Evolutionary conservation across 169 alveolate species (phyloP), one percentile per base, ranked within the genome.

Genomic region (Cryptosporidium baileyi): DNA sequence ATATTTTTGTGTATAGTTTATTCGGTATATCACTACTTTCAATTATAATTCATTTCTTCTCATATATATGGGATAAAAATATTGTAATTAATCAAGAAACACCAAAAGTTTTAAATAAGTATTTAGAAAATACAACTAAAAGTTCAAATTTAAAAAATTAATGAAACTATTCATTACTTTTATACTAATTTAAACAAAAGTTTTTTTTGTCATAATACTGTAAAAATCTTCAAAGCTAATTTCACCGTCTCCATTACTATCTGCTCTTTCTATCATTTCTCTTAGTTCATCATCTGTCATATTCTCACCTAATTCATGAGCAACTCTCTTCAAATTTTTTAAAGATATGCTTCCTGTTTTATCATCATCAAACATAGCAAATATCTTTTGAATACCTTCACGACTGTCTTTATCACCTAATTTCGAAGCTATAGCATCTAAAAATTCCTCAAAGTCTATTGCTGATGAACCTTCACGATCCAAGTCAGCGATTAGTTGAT

Each of bases 191-290:
- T 93, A 96, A 57, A 97, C 97, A 81, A 96, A 96, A 45, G 98
- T 95, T 89, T 96, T 96, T 92, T 96, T 98, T 62, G 99, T 98
- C 99, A 97, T 98, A 65, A 98, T 97, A 89, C 95, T 95, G 92
- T 97, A 98, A 92, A 98, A 97, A 89, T 97, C 99, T 79, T 98
- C 99, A 63, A 96, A 96, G 47, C 98, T 95, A 44, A 98, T 95
- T 81, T 96, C 98, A n/a, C 99, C 99, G 80, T 98, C 99, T 1
- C 98, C 99, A 88, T 98, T 97, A 22, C 99, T 92, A 90, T 98
- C 99, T 22, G 99, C 99, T 80, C 99, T 92, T 89, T 97, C 99
- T 67, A 97, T 95, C 99, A 97, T 97, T 88, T 98, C 99, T 80
- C 98, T 91, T 67, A 98, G 94, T 88, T 97, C 99, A 82, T 97